phyloP scores from a whole-genome alignment of 305 asterid species.

The Ilex paraguariensis region DNA sequence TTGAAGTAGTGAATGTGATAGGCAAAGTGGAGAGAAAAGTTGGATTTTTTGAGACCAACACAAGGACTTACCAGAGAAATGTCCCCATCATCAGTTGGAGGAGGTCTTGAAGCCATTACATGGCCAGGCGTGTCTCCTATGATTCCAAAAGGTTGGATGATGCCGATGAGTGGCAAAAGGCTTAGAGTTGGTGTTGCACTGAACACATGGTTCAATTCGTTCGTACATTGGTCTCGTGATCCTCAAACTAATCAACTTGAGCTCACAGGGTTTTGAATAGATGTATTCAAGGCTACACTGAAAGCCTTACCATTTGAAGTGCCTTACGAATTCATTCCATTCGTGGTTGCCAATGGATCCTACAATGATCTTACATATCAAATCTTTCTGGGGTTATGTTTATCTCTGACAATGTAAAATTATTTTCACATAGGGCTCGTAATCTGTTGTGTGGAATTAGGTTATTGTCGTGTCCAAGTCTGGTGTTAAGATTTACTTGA shows the following conservation, averaged over 20 bases:
- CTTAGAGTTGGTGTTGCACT: conserved; percentile 25
- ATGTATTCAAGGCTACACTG: conserved; percentile 21
- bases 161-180: conserved; percentile 10
- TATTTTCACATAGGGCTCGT: no score
- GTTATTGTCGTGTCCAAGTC: no score
- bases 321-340: conserved; percentile 14
- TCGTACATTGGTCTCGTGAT: neutral
- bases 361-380: conserved; percentile 22
- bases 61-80: conserved; percentile 7
- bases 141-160: no score
- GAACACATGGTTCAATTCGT: conserved; percentile 5
- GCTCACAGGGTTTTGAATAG: conserved; percentile 19
- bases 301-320: conserved; percentile 11
- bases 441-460: no score
- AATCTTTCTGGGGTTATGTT: conserved; percentile 22
- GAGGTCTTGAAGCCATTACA: no score
- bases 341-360: neutral
- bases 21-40: conserved; percentile 27
- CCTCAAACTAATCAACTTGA: conserved; percentile 4
- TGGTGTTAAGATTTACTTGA: no score
- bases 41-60: conserved; percentile 32
- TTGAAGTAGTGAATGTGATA: conserved; percentile 30
- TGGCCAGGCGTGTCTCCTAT: no score
- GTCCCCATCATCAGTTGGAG: no score
- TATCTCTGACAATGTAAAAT: neutral